These are phyloP conservation scores for Trichoderma orchidacearum DNA, from an alignment of 495 filamentous ascomycete species.

Conservation along the genomic window DNA sequence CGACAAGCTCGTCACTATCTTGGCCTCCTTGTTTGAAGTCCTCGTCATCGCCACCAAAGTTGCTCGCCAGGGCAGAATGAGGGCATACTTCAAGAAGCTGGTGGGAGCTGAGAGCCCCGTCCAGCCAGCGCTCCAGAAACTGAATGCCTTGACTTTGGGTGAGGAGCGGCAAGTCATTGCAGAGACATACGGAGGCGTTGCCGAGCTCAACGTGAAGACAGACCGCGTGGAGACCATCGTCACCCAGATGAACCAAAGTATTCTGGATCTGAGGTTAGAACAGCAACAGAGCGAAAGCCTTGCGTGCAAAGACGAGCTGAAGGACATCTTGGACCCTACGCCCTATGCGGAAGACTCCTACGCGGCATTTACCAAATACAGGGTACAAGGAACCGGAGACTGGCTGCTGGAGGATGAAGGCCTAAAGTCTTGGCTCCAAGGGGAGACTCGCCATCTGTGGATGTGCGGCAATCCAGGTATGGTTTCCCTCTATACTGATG, in stretches of 20 bases:
- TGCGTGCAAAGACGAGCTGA: constrained; percentile 4
- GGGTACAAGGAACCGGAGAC: constrained; percentile 17
- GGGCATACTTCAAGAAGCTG: constrained; percentile 12
- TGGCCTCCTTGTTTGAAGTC: constrained; percentile 20
- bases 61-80: constrained; percentile 14
- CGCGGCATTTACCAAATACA: constrained; percentile 12
- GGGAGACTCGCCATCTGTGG: constrained; percentile 14
- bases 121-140: constrained; percentile 10
- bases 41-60: constrained; percentile 16
- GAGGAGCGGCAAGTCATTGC: constrained; percentile 18
- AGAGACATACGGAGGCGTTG: constrained; percentile 7
- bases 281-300: neutral
- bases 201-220: constrained; percentile 3
- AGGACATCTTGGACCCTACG: constrained; percentile 7
- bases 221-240: constrained; percentile 1
- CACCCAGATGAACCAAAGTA: constrained; percentile 4
- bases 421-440: constrained; percentile 14
- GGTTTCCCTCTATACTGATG: neutral
- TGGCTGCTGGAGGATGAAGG: constrained; percentile 17
- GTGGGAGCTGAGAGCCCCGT: constrained; percentile 16
- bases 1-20: constrained; percentile 16
- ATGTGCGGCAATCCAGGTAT: constrained; percentile 12
- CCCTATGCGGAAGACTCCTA: constrained; percentile 12
- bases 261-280: constrained; percentile 2
- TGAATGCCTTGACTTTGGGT: constrained; percentile 12